These are phyloP conservation scores for Eucalyptus tenuipes DNA, from an alignment of 345 rosid species.

Conservation along the genomic window DNA sequence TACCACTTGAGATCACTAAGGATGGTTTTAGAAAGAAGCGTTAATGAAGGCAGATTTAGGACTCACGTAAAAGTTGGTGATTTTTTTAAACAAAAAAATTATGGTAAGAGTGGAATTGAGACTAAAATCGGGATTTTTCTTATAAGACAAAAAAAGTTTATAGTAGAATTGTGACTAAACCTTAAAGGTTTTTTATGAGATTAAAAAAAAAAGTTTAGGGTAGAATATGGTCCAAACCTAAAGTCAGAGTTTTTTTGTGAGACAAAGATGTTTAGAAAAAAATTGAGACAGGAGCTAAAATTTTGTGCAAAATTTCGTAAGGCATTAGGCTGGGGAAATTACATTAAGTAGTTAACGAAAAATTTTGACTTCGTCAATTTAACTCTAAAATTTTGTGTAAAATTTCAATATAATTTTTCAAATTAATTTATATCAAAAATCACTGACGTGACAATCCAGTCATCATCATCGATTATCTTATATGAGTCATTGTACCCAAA, in stretches of 20 bases:
- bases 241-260: no score
- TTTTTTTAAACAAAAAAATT: no score
- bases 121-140: neutral
- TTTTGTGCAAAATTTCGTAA: no score
- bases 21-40: neutral
- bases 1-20: neutral
- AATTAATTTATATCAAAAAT: rapidly evolving
- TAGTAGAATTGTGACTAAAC: neutral
- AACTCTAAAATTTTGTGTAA: rapidly evolving
- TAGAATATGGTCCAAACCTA: neutral
- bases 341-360: rapidly evolving
- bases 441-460: rapidly evolving
- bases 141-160: no score
- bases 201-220: no score
- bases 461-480: neutral
- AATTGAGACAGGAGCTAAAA: rapidly evolving
- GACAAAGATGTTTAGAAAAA: no score
- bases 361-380: neutral
- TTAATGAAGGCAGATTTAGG: neutral
- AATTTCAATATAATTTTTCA: rapidly evolving
- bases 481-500: neutral
- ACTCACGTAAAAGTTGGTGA: neutral
- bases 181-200: neutral
- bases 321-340: no score
- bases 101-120: neutral